Conservation (phyloP, 1,284 basidiomycete species). For the Ceratobasidium theobromae region DNA sequence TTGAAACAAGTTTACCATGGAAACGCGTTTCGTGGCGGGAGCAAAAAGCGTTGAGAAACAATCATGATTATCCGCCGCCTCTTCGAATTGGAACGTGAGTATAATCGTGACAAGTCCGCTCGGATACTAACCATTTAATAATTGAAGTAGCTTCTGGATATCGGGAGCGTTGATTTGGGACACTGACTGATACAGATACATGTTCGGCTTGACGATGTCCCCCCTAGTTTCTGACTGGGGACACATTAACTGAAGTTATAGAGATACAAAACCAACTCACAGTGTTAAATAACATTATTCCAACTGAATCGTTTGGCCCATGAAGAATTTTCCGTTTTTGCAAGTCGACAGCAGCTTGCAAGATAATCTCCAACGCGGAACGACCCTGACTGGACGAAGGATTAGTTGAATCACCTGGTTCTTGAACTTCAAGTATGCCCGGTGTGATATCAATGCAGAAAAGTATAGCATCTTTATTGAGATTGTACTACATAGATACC, state of each 20-base stretch:
- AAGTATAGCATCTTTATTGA: constrained; percentile 71
- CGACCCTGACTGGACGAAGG: constrained; percentile 65
- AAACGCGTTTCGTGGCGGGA: constrained; percentile 37
- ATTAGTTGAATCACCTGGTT: constrained; percentile 56
- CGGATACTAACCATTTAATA: constrained; percentile 61
- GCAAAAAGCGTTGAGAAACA: constrained; percentile 39
- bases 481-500: constrained; percentile 3
- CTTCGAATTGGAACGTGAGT: constrained; percentile 20
- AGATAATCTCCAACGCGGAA: constrained; percentile 7
- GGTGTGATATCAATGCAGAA: constrained; percentile 93
- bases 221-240: constrained; percentile 45
- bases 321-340: constrained; percentile 88
- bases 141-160: constrained; percentile 69
- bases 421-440: constrained; percentile 79
- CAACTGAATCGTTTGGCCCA: constrained; percentile 84
- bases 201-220: constrained; percentile 73
- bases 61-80: constrained; percentile 41
- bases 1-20: constrained; percentile 31
- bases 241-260: background rate
- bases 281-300: constrained; percentile 90
- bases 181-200: constrained; percentile 75
- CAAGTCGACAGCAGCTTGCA: constrained; percentile 81
- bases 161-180: constrained; percentile 75
- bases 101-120: background rate
- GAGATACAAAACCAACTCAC: constrained; percentile 46